Conservation (phyloP, 2,329 filamentous ascomycete genomes). For the Camillea tinctor region DNA sequence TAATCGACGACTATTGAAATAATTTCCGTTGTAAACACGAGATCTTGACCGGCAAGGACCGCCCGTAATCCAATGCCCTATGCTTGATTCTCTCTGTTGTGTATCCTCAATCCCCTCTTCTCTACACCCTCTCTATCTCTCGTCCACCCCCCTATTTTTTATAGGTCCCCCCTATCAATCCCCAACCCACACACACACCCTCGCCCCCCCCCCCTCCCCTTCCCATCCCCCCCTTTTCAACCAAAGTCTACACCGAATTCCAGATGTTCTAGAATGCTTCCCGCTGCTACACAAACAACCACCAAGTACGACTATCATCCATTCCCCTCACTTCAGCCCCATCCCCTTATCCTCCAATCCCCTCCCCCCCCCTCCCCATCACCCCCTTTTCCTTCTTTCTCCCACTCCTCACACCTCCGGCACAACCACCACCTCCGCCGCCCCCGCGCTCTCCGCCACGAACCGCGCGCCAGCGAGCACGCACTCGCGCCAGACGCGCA, state of each 20-base stretch:
- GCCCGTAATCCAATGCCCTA: background rate
- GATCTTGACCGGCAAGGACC: background rate
- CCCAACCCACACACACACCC: too few species aligned
- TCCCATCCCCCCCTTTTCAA: background rate
- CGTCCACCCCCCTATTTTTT: too few species aligned
- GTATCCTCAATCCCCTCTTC: too few species aligned
- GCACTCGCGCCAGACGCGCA: conserved; percentile 29
- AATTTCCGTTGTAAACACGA: background rate
- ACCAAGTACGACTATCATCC: background rate
- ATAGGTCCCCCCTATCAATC: background rate
- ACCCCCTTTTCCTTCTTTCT: background rate
- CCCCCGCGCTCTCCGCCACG: conserved; percentile 15
- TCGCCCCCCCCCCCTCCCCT: background rate
- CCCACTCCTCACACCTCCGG: conserved; percentile 2
- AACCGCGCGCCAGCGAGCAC: conserved; percentile 23
- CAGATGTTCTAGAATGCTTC: background rate
- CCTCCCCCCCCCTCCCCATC: background rate
- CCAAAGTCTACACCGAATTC: too few species aligned
- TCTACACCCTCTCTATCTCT: too few species aligned
- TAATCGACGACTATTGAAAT: background rate
- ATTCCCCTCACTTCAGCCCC: background rate
- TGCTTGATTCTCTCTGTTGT: background rate
- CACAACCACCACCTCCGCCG: conserved; percentile 16
- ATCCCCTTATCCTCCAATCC: background rate
- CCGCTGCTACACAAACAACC: background rate